Percentiles rank a stretch among this genome's conserved stretches.
Conservation (phyloP, 495 filamentous ascomycete genomes). For the Glutinoglossum americanum region DNA sequence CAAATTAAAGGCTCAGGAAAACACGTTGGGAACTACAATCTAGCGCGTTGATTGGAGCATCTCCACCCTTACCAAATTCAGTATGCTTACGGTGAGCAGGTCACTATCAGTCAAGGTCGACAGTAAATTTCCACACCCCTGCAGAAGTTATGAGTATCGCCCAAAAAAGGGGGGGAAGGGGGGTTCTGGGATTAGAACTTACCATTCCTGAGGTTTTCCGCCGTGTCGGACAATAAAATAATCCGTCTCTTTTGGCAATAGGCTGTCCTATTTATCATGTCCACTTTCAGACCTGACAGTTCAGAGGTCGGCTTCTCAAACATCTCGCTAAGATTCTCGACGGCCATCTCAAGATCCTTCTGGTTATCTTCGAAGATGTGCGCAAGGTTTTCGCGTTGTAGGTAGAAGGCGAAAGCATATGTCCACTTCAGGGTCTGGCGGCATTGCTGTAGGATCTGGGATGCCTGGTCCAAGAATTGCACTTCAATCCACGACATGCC, state of each 20-base stretch:
- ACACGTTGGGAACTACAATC: background rate
- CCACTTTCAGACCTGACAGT: conserved; percentile 68
- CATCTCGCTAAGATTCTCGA: conserved; percentile 88
- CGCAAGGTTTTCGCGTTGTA: conserved; percentile 83
- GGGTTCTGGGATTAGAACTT: conserved; percentile 14
- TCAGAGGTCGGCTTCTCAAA: conserved; percentile 87
- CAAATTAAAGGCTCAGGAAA: background rate
- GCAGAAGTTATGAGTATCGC: background rate
- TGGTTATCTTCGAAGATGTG: conserved; percentile 98
- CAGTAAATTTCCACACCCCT: conserved; percentile 21
- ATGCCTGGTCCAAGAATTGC: conserved; percentile 82
- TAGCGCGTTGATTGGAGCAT: background rate
- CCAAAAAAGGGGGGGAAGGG: too few species aligned
- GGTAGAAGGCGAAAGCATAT: conserved; percentile 93
- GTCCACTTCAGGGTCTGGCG: conserved; percentile 98
- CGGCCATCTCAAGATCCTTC: conserved; percentile 90
- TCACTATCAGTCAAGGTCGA: conserved; percentile 8
- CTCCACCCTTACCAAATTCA: background rate
- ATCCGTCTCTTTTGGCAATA: conserved; percentile 87
- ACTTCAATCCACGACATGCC: conserved; percentile 99
- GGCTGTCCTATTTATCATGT: conserved; percentile 92
- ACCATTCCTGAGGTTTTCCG: conserved; percentile 75
- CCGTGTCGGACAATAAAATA: conserved; percentile 77
- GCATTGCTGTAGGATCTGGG: conserved; percentile 84
- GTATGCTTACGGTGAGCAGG: background rate